Conservation (phyloP, 2,329 filamentous ascomycete genomes). For the Falciphora oryzae region DNA sequence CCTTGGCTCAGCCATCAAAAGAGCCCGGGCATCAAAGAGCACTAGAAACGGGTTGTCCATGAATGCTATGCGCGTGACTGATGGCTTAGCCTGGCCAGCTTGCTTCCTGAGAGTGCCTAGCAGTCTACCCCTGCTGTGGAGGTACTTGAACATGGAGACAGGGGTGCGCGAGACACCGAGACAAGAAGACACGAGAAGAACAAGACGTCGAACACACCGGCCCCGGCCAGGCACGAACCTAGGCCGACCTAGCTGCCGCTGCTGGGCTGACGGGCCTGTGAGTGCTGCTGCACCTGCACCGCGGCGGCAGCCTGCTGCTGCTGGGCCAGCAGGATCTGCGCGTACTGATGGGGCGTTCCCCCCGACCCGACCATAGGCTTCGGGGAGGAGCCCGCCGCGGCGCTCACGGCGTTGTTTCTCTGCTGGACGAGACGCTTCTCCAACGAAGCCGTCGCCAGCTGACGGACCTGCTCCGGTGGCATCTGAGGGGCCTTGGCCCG, state of each 20-base stretch:
- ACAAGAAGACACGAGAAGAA: not conserved
- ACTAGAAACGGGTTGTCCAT: not conserved
- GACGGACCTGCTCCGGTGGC: constrained; percentile 8
- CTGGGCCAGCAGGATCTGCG: constrained; percentile 9
- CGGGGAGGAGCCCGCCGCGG: constrained; percentile 6
- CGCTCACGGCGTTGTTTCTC: constrained; percentile 9
- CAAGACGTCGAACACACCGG: not conserved
- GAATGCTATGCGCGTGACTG: too few relatives aligned
- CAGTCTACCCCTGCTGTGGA: not conserved
- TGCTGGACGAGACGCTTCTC: constrained; percentile 9
- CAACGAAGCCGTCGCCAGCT: constrained; percentile 4
- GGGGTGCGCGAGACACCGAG: not conserved
- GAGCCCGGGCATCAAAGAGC: not conserved
- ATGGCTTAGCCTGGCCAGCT: not conserved
- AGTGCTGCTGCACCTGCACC: constrained; percentile 7
- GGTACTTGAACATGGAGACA: not conserved
- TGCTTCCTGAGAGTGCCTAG: too few relatives aligned
- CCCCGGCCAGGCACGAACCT: not conserved
- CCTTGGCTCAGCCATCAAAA: not conserved
- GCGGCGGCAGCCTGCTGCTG: constrained; percentile 7
- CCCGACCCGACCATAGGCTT: constrained; percentile 9
- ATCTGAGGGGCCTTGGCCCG: constrained; percentile 8
- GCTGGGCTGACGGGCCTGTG: not conserved
- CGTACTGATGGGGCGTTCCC: constrained; percentile 9
- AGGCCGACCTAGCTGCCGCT: not conserved